Conservation (phyloP, 1,139 yeast species). For the Geotrichum australiense region DNA sequence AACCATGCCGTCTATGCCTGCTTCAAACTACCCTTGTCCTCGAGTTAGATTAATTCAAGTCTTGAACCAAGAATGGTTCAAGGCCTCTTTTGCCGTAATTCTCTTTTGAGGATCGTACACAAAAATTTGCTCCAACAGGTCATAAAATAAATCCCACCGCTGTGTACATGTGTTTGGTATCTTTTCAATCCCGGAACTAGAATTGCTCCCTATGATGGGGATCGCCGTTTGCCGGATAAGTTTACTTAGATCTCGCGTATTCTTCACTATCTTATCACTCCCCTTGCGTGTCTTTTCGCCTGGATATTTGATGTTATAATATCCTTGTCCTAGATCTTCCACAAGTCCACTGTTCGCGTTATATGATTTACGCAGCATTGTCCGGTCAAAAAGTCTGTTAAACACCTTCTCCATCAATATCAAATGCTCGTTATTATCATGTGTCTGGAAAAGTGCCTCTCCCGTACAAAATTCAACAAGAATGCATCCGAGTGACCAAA, state of each 20-base stretch:
- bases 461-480: constrained; percentile 88
- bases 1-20: too few species aligned
- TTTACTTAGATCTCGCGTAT: constrained; percentile 46
- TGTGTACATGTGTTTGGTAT: too few species aligned
- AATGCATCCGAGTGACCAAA: constrained; percentile 97
- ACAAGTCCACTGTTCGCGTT: constrained; percentile 24
- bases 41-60: too few species aligned
- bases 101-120: constrained; percentile 73
- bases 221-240: constrained; percentile 20
- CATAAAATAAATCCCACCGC: constrained; percentile 43
- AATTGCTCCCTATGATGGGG: constrained; percentile 19
- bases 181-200: too few species aligned
- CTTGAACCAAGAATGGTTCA: constrained; percentile 66
- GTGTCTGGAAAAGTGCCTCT: constrained; percentile 89
- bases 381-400: constrained; percentile 29
- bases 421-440: constrained; percentile 87
- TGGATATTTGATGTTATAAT: constrained; percentile 32
- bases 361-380: constrained; percentile 3
- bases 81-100: constrained; percentile 67
- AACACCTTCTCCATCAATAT: constrained; percentile 86
- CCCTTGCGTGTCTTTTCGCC: constrained; percentile 39
- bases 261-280: constrained; percentile 43
- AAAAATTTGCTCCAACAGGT: constrained; percentile 64
- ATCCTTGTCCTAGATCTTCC: constrained; percentile 20
- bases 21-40: too few species aligned